Conservation (phyloP, 2,329 filamentous ascomycete genomes). For the Colletotrichum simmondsii region DNA sequence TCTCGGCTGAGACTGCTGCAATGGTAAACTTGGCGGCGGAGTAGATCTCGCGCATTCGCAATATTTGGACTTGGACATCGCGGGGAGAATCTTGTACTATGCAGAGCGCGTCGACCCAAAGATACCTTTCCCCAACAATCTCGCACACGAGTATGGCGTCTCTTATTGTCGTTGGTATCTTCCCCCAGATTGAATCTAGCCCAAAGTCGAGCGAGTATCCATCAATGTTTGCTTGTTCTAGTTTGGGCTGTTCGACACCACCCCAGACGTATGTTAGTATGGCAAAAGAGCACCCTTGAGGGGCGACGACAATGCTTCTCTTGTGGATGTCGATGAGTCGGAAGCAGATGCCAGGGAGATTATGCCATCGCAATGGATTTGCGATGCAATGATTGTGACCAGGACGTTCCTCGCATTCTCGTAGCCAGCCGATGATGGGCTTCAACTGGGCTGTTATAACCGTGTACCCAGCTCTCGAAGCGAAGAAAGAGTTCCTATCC, state of each 20-base stretch:
- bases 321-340: background rate
- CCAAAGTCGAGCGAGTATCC: background rate
- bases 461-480: too few species aligned
- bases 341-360: background rate
- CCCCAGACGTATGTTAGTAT: background rate
- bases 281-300: background rate
- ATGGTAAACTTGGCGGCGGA: background rate
- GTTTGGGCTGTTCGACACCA: background rate
- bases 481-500: too few species aligned
- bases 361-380: background rate
- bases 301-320: background rate
- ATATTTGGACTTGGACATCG: background rate
- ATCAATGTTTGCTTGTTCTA: background rate
- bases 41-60: background rate
- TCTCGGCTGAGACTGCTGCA: background rate
- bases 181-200: background rate
- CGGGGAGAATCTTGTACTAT: background rate
- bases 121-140: background rate
- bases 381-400: background rate
- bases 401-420: background rate
- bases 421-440: background rate
- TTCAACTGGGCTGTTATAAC: background rate
- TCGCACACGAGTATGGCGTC: background rate
- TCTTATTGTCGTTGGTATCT: background rate
- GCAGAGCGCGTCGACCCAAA: background rate